A percentile compares a stretch with the other conserved stretches of the same genome.
Conservation (phyloP, 1,139 yeast species). For the Yamadazyma sp. region DNA sequence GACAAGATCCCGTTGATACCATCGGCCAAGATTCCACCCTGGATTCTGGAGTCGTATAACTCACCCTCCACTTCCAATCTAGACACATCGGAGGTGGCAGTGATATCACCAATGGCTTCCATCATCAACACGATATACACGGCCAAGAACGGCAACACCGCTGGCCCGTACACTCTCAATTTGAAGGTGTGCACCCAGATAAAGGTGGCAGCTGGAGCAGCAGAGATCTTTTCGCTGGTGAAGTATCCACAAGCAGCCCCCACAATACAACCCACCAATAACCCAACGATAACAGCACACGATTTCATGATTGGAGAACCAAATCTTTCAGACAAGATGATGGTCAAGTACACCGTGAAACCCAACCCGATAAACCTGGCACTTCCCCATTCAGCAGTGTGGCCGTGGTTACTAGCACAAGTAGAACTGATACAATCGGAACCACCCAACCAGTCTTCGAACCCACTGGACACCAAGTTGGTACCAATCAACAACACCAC, state of each 20-base stretch:
- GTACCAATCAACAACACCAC: conserved; percentile 83
- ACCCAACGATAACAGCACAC: conserved; percentile 84
- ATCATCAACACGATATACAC: conserved; percentile 78
- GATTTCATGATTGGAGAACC: conserved; percentile 96
- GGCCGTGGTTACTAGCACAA: conserved; percentile 19
- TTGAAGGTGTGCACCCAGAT: conserved; percentile 85
- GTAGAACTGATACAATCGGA: conserved; percentile 56
- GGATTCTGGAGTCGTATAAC: conserved; percentile 77
- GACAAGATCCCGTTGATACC: conserved; percentile 71
- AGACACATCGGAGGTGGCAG: conserved; percentile 90
- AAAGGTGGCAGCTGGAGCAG: conserved; percentile 83
- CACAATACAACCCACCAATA: conserved; percentile 84
- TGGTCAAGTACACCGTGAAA: conserved; percentile 72
- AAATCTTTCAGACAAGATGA: conserved; percentile 75
- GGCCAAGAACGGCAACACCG: conserved; percentile 79
- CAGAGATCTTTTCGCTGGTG: conserved; percentile 49
- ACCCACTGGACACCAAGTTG: conserved; percentile 64
- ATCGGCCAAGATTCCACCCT: conserved; percentile 89
- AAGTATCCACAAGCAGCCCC: conserved; percentile 91
- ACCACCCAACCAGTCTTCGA: conserved; percentile 88
- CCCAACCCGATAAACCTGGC: conserved; percentile 86
- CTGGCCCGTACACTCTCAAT: conserved; percentile 75
- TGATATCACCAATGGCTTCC: conserved; percentile 92
- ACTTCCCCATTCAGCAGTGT: conserved; percentile 70
- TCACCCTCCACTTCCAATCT: conserved; percentile 81